Evolutionary conservation across 805 yeast genomes (phyloP), one percentile per base, ranked within the genome.

Genomic region (Spathaspora boniae): DNA sequence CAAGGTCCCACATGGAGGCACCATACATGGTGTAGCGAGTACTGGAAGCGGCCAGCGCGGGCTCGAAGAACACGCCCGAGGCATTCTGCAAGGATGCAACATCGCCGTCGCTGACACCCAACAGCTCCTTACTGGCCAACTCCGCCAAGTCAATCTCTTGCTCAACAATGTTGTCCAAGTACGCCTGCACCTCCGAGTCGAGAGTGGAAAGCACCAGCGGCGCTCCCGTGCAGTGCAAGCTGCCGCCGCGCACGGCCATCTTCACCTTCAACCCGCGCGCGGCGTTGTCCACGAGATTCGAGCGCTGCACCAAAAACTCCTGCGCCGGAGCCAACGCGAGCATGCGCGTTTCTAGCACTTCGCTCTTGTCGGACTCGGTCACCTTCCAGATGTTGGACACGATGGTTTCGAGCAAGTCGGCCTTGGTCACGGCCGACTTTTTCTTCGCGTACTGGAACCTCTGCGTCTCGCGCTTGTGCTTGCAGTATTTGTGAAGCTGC

Each of bases 341-440:
- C n/a, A 4, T 9, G 9, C 34, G 12, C 15, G 8, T 33, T 24
- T 33, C 36, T 5, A 33, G 9, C 3, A 25, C 14, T 20, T 33
- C 36, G 6, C 19, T 25, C 20, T 8, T 9, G 7, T 33, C 36
- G 9, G 30, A 9, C 33, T 31, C 29, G 4, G 27, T 26, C 4
- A 31, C 18, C 19, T 48, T 40, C 77, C 77, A 71, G 8, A 63
- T 45, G 5, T 54, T 45, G 3, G 41, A 36, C 22, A 71, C 41
- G 14, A 72, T 64, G 4, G 38, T 33, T 3, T 56, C 47, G 2
- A 57, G 56, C 26, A 53, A 16, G 8, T 43, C 43, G 5, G 36
- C 25, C 30, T 45, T 59, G 45, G 22, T 37, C 23, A 29, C 7
- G 7, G 7, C 24, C 9, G 8, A 12, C 7, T 21, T 14, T 9